Conservation (phyloP, 2,329 filamentous ascomycete genomes). For the Colletotrichum sp. region DNA sequence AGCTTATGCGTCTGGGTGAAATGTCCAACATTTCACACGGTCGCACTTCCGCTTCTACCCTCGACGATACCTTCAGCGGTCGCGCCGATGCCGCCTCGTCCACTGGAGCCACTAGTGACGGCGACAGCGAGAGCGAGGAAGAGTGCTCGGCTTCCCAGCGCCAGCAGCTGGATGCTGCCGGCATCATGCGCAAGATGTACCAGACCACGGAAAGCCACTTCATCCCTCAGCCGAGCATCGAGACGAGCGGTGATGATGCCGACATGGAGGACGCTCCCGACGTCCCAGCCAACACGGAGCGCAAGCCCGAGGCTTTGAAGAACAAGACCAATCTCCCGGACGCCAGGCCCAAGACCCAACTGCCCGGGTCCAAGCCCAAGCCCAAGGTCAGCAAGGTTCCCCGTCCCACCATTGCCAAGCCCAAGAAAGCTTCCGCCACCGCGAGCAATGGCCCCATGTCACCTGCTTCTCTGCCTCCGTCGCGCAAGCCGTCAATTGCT, state of each 20-base stretch:
- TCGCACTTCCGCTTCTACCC: conserved; percentile 88
- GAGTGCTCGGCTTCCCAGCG: conserved; percentile 62
- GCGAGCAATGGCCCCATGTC: conserved; percentile 56
- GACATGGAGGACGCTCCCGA: conserved; percentile 50
- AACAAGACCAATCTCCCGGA: conserved; percentile 33
- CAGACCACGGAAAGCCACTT: conserved; percentile 60
- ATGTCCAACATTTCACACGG: conserved; percentile 93
- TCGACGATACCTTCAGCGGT: conserved; percentile 93
- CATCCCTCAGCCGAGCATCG: conserved; percentile 42
- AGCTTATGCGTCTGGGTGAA: conserved; percentile 94
- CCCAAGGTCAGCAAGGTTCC: conserved; percentile 45
- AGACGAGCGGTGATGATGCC: conserved; percentile 64
- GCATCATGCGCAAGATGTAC: conserved; percentile 51
- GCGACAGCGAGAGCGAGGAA: conserved; percentile 72
- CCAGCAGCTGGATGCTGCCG: conserved; percentile 57
- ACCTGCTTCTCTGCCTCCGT: conserved; percentile 70
- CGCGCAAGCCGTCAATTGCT: conserved; percentile 77
- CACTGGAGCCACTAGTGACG: conserved; percentile 82
- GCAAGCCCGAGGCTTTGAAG: conserved; percentile 46
- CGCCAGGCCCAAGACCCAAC: conserved; percentile 44
- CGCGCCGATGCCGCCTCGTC: conserved; percentile 85
- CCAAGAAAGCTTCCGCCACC: conserved; percentile 50
- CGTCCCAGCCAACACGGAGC: conserved; percentile 37
- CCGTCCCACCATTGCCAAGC: conserved; percentile 46
- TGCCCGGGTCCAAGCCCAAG: conserved; percentile 45